Percentiles rank a stretch among this genome's conserved stretches.
These are phyloP conservation scores for Huntiella omanensis DNA, from an alignment of 2,329 filamentous ascomycete species.

Conservation along the genomic window DNA sequence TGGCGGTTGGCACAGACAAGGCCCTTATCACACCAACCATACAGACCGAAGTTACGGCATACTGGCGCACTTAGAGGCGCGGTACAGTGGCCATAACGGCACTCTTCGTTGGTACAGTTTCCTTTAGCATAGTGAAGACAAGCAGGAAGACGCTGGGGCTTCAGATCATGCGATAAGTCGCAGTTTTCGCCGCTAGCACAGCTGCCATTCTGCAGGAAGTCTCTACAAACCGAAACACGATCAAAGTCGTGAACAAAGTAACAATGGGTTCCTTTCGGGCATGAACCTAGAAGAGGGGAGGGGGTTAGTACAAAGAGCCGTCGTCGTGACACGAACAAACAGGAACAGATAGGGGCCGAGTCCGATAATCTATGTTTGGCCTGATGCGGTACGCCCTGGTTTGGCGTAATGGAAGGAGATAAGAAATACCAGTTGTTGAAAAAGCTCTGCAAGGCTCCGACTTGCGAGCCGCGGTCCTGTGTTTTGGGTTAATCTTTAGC, in stretches of 20 bases:
- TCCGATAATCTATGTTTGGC: background rate
- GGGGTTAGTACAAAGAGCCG: slow-evolving; percentile 23
- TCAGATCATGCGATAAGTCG: slow-evolving; percentile 77
- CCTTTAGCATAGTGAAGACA: slow-evolving; percentile 83
- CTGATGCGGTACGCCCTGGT: background rate
- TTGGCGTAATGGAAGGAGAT: slow-evolving; percentile 16
- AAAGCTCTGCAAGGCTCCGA: slow-evolving; percentile 56
- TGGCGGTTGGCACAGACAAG: slow-evolving; percentile 62
- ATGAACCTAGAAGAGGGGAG: slow-evolving; percentile 46
- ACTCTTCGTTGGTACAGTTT: slow-evolving; percentile 71
- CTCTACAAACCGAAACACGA: slow-evolving; percentile 81
- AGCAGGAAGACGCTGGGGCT: slow-evolving; percentile 64
- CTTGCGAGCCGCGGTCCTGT: slow-evolving; percentile 40
- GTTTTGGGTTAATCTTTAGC: slow-evolving; percentile 25
- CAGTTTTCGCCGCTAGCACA: slow-evolving; percentile 65
- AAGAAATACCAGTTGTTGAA: slow-evolving; percentile 48
- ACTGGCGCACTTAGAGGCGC: slow-evolving; percentile 61
- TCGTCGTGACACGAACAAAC: background rate
- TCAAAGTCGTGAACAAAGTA: slow-evolving; percentile 65
- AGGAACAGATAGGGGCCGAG: background rate
- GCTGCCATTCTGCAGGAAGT: slow-evolving; percentile 59
- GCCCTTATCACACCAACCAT: slow-evolving; percentile 80
- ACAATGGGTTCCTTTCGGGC: slow-evolving; percentile 63
- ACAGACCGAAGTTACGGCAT: slow-evolving; percentile 65
- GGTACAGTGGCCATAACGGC: slow-evolving; percentile 70